Evolutionary conservation across 2,329 filamentous ascomycete species (phyloP).

Genomic region (Balansia obtecta): DNA sequence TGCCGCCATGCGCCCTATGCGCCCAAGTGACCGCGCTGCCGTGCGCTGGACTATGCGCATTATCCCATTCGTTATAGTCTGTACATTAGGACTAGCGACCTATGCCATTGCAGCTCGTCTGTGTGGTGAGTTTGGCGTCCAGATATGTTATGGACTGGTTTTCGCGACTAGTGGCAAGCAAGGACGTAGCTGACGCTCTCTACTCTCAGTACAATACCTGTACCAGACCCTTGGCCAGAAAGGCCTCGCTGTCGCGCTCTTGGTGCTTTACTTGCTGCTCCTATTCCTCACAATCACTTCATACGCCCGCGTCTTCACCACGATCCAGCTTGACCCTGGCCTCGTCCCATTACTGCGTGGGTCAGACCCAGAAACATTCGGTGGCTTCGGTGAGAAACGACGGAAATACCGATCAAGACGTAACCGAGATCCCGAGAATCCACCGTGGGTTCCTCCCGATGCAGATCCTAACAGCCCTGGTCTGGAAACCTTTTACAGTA

Average conservation of each 20-base stretch:
- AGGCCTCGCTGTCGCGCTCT: constrained; percentile 52
- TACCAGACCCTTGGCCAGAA: constrained; percentile 34
- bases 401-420: constrained; percentile 5
- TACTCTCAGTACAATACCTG: constrained; percentile 51
- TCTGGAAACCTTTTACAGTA: constrained; percentile 66
- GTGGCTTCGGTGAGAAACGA: constrained; percentile 9
- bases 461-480: constrained; percentile 49
- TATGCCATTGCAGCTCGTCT: constrained; percentile 49
- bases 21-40: constrained; percentile 16
- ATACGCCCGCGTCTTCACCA: constrained; percentile 60
- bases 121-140: neutral
- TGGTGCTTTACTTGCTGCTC: constrained; percentile 62
- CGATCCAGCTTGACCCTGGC: constrained; percentile 59
- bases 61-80: constrained; percentile 58
- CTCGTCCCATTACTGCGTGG: constrained; percentile 47
- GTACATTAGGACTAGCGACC: constrained; percentile 53
- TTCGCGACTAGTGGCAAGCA: neutral
- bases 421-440: constrained; percentile 15
- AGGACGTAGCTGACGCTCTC: neutral
- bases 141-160: neutral
- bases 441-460: constrained; percentile 27
- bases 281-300: constrained; percentile 51
- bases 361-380: constrained; percentile 20
- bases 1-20: constrained; percentile 20
- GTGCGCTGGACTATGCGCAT: constrained; percentile 33